Percentiles rank a stretch among this genome's conserved stretches.
These are phyloP conservation scores for Russula virescens DNA, from an alignment of 768 basidiomycete species.

Conservation along the genomic window DNA sequence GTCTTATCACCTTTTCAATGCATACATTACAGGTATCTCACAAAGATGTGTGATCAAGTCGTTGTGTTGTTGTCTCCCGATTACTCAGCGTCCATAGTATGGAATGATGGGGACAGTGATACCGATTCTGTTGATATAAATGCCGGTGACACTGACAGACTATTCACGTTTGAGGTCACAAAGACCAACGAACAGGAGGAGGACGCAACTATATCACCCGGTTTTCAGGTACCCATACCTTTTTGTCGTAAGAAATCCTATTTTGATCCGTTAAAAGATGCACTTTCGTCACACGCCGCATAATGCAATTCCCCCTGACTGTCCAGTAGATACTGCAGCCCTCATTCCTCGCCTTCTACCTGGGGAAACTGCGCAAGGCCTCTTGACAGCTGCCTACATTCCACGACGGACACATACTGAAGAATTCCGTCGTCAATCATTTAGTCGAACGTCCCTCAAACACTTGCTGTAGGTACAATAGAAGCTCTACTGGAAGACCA, in stretches of 20 bases:
- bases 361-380: slow-evolving; percentile 25
- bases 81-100: slow-evolving; percentile 42
- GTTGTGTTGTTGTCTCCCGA: slow-evolving; percentile 45
- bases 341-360: neutral
- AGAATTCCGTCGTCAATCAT: neutral
- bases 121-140: slow-evolving; percentile 33
- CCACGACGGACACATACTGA: neutral
- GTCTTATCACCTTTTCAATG: neutral
- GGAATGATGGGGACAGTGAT: slow-evolving; percentile 33
- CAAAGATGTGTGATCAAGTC: slow-evolving; percentile 45
- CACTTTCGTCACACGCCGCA: neutral
- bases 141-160: slow-evolving; percentile 40
- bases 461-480: neutral
- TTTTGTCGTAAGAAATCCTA: neutral
- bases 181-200: slow-evolving; percentile 57
- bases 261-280: neutral
- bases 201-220: slow-evolving; percentile 37
- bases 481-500: neutral
- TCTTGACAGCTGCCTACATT: slow-evolving; percentile 11
- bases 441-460: neutral
- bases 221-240: slow-evolving; percentile 39
- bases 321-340: neutral
- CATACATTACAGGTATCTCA: slow-evolving; percentile 2
- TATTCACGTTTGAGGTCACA: slow-evolving; percentile 49
- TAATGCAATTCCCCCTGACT: neutral